phyloP scores from a whole-genome alignment of 768 basidiomycete genomes.

The Trichaptum fuscoviolaceum region DNA sequence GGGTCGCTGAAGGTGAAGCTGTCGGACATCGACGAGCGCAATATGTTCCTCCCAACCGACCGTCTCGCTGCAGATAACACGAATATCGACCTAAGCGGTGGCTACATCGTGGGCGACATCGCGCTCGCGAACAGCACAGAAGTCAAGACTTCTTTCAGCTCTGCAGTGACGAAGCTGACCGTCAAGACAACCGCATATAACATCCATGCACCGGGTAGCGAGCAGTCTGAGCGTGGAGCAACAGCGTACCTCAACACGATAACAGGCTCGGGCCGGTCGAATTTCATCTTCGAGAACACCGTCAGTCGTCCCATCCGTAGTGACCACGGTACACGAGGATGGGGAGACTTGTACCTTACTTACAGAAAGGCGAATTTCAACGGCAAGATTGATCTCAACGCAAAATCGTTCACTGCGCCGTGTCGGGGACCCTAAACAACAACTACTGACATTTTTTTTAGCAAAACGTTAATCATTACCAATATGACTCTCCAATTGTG shows the following conservation, averaged over 20 bases:
- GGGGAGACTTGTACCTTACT: conserved; percentile 53
- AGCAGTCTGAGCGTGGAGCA: conserved; percentile 27
- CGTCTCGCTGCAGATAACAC: conserved; percentile 35
- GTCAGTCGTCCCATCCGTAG: conserved; percentile 42
- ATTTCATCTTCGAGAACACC: conserved; percentile 40
- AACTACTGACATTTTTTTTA: too few relatives aligned
- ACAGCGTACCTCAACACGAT: conserved; percentile 38
- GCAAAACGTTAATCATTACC: too few relatives aligned
- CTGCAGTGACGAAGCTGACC: conserved; percentile 44
- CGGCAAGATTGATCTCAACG: neutral
- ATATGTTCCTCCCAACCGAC: conserved; percentile 42
- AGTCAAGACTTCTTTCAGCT: conserved; percentile 45
- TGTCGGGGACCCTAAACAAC: neutral
- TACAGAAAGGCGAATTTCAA: conserved; percentile 42
- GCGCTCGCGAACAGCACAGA: conserved; percentile 35
- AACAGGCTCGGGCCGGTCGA: conserved; percentile 50
- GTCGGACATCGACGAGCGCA: conserved; percentile 29
- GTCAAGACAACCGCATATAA: conserved; percentile 32
- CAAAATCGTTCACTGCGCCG: neutral
- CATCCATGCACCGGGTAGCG: conserved; percentile 16
- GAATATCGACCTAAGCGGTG: conserved; percentile 42
- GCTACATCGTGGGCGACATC: conserved; percentile 58
- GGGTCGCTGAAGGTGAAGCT: conserved; percentile 42
- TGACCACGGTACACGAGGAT: conserved; percentile 42
- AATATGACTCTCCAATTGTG: too few relatives aligned